These are phyloP conservation scores for Microcyclospora pomicola DNA, from an alignment of 2,329 filamentous ascomycete species.

Conservation along the genomic window DNA sequence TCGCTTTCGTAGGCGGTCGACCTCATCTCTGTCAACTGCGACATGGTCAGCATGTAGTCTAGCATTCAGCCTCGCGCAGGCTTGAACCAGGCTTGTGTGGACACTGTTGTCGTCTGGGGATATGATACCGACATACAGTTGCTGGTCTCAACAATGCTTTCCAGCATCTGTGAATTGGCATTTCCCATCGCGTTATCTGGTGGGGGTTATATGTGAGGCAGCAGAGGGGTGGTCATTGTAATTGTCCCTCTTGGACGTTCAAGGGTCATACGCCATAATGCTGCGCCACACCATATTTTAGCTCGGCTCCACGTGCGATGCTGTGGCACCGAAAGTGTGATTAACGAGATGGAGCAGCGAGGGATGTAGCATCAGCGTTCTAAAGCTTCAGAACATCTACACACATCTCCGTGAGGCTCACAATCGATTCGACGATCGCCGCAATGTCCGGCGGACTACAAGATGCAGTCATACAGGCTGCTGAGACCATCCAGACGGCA, in stretches of 20 bases:
- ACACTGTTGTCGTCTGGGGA: not conserved
- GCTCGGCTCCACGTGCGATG: no score
- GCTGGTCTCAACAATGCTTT: slow-evolving; percentile 89
- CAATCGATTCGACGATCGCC: not conserved
- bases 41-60: slow-evolving; percentile 6
- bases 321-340: no score
- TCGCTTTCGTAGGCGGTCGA: slow-evolving; percentile 85
- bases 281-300: no score
- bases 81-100: not conserved
- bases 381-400: not conserved
- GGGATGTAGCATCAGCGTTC: no score
- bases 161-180: slow-evolving; percentile 57
- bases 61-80: not conserved
- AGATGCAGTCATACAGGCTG: slow-evolving; percentile 40
- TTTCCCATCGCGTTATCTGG: slow-evolving; percentile 32
- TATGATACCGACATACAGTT: slow-evolving; percentile 59
- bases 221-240: no score
- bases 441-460: slow-evolving; percentile 14
- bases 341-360: no score
- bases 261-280: no score
- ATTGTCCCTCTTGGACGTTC: no score
- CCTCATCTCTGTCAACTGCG: slow-evolving; percentile 89
- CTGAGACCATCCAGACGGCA: slow-evolving; percentile 66
- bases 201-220: no score
- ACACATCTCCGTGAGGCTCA: not conserved